Conservation (phyloP, 169 alveolate genomes). For the Miamiensis avidus region DNA sequence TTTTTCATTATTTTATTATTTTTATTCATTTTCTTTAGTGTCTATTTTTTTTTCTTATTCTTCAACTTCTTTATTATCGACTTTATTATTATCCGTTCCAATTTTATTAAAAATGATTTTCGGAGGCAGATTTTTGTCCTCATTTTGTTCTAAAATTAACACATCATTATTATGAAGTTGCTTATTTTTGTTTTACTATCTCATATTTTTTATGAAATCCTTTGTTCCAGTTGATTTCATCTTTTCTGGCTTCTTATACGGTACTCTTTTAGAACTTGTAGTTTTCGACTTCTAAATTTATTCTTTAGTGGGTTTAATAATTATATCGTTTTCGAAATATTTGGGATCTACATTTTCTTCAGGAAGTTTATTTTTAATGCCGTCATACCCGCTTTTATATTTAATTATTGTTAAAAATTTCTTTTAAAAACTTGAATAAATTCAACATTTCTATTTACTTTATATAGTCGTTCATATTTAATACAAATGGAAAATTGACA, state of each 20-base stretch:
- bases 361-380: conserved; percentile 37
- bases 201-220: conserved; percentile 15
- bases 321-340: conserved; percentile 12
- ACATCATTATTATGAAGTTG: not conserved
- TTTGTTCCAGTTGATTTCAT: conserved; percentile 2
- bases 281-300: not conserved
- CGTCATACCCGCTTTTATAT: conserved; percentile 38
- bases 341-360: conserved; percentile 40
- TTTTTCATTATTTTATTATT: too few relatives aligned
- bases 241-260: not conserved
- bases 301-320: not conserved
- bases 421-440: not conserved
- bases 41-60: conserved; percentile 12
- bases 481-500: conserved; percentile 80
- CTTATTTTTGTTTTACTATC: conserved; percentile 7
- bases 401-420: too few relatives aligned
- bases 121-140: not conserved
- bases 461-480: conserved; percentile 76
- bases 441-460: not conserved
- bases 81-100: not conserved
- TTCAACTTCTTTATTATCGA: not conserved
- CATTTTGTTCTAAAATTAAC: not conserved
- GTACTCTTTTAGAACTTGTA: not conserved
- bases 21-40: conserved; percentile 8
- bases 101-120: too few relatives aligned